These are phyloP conservation scores for Themeda triandra DNA, from an alignment of 176 grass and related monocot species.

Conservation along the genomic window DNA sequence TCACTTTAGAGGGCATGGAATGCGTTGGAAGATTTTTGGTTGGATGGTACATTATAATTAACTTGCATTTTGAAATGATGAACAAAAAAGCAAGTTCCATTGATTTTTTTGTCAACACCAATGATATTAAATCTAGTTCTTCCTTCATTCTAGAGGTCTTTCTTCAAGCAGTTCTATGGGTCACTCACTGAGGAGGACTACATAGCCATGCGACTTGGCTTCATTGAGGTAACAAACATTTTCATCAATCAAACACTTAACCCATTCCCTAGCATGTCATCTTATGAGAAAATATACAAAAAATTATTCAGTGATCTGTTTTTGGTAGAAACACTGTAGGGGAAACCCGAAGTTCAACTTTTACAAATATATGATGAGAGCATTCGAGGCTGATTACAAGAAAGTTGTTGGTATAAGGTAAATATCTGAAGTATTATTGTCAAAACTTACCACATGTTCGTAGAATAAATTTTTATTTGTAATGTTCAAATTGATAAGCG, in stretches of 20 bases:
- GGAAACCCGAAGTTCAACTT: slow-evolving; percentile 74
- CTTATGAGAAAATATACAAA: not conserved
- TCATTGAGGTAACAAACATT: slow-evolving; percentile 56
- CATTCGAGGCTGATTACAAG: slow-evolving; percentile 77
- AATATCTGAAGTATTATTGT: not conserved
- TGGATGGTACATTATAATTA: slow-evolving; percentile 48
- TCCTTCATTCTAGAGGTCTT: slow-evolving; percentile 53
- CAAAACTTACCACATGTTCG: not conserved
- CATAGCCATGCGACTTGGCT: slow-evolving; percentile 69
- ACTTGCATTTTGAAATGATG: not conserved
- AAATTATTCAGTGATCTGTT: not conserved
- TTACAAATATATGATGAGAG: slow-evolving; percentile 86
- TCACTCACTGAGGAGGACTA: slow-evolving; percentile 65
- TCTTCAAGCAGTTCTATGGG: slow-evolving; percentile 81
- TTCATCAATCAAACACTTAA: not conserved
- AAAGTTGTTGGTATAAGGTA: slow-evolving; percentile 92
- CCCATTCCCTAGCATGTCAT: not conserved
- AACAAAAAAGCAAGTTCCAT: not conserved
- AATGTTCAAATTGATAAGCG: not conserved
- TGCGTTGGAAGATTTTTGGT: slow-evolving; percentile 36
- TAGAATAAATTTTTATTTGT: not conserved
- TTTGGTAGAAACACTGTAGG: slow-evolving; percentile 57
- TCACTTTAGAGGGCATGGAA: slow-evolving; percentile 43
- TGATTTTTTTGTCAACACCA: not conserved
- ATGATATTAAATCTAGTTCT: not conserved